Evolutionary conservation across 2,329 filamentous ascomycete species (phyloP).

Genomic region (Fusarium mexicanum): DNA sequence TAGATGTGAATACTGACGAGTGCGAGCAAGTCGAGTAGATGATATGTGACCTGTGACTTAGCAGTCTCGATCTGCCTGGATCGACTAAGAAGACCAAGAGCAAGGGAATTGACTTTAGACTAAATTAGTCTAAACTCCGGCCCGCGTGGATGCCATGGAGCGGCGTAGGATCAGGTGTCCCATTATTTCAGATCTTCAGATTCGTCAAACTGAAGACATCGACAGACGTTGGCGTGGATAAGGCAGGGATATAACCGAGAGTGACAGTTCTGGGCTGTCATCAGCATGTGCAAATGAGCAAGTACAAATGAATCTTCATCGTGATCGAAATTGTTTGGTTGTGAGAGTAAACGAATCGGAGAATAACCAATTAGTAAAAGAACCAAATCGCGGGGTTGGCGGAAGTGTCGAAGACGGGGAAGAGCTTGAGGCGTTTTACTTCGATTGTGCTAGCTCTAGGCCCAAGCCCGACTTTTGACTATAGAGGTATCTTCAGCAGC

Average conservation of each 20-base stretch:
- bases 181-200: not conserved
- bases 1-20: not conserved
- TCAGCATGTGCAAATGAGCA: not conserved
- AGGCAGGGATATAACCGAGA: not conserved
- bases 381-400: not conserved
- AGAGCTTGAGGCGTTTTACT: not conserved
- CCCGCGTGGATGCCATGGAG: not conserved
- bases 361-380: not conserved
- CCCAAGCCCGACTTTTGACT: not conserved
- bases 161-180: not conserved
- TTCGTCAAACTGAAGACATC: not conserved
- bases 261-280: not conserved
- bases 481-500: not conserved
- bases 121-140: not conserved
- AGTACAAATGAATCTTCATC: not conserved
- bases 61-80: not conserved
- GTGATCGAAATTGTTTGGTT: not conserved
- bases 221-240: not conserved
- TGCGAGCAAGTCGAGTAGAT: not conserved
- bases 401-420: not conserved
- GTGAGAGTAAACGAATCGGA: not conserved
- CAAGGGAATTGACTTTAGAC: not conserved
- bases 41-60: conserved; percentile 1
- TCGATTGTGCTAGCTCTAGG: not conserved
- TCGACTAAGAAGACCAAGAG: not conserved